Evolutionary conservation across 2,329 filamentous ascomycete species (phyloP), one percentile per base, ranked within the genome.

Genomic region (Hortaea werneckii): DNA sequence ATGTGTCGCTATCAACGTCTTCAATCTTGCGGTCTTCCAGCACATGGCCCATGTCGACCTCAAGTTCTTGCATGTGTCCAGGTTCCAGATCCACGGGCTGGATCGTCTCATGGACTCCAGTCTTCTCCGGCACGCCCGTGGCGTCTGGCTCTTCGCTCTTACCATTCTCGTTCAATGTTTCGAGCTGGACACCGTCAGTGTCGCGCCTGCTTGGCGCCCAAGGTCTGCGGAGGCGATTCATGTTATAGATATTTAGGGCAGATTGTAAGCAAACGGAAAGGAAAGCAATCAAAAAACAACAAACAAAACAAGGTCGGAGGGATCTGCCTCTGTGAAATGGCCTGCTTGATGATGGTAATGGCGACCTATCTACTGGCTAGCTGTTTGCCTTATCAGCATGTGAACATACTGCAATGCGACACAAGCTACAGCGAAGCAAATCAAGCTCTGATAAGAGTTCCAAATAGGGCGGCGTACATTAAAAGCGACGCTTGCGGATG

Each of bases 11-110:
- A 8, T 56, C 56, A n/a, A 58, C 44, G 41, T 56, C 56, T 29
- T 56, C 52, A 20, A 54, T 29, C 13, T 59, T 50, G 4, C 80
- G 68, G 48, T 79, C 75, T 29, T 67, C 62, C 5, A 73, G 67
- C 3, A 58, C 63, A n/a, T 65, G 61, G 27, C 62, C 61, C 5
- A 66, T 54, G 30, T 61, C 62, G 39, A 63, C 58, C 38, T 65
- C 61, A 13, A 62, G 60, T 39, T 66, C 61, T 29, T 56, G 52
- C 6, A 56, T 43, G 43, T 59, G 52, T 11, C 56, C 58, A 41
- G 52, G 47, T 27, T 53, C 54, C 29, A 52, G 30, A 45, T 60
- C 50, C 4, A 51, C 40, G 1, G 53, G 42, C 30, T 54, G 29
- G 2, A 47, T 46, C 37, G 40, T 52, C 9, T 51, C 45, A 2